phyloP scores from a whole-genome alignment of 2,329 filamentous ascomycete species.

The Endothia cerciana region DNA sequence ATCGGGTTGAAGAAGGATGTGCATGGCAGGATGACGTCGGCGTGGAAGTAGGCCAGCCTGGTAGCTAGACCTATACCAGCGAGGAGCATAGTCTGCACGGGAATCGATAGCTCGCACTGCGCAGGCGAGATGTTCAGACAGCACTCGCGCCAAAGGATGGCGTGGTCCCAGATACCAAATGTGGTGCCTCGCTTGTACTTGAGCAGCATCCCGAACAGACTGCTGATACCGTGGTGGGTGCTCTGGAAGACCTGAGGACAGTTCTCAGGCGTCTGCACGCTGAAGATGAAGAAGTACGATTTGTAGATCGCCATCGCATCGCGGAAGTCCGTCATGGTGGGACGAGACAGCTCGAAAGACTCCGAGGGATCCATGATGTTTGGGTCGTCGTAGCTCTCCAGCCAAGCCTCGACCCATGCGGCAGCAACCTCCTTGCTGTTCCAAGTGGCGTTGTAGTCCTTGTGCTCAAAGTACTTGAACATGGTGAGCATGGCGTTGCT shows the following conservation, averaged over 20 bases:
- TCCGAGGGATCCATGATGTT: slow-evolving; percentile 39
- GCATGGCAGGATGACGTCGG: slow-evolving; percentile 62
- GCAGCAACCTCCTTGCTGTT: slow-evolving; percentile 49
- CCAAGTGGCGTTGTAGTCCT: slow-evolving; percentile 55
- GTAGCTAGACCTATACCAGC: slow-evolving; percentile 52
- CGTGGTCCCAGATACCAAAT: slow-evolving; percentile 67
- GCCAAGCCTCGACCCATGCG: slow-evolving; percentile 54
- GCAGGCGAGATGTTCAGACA: slow-evolving; percentile 54
- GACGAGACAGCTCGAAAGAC: slow-evolving; percentile 41
- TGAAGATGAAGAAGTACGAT: slow-evolving; percentile 59
- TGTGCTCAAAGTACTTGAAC: slow-evolving; percentile 55
- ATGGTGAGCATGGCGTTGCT: slow-evolving; percentile 54
- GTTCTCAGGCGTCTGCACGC: slow-evolving; percentile 59
- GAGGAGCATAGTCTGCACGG: slow-evolving; percentile 52
- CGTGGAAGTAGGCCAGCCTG: slow-evolving; percentile 52
- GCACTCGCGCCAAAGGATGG: slow-evolving; percentile 63
- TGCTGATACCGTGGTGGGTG: slow-evolving; percentile 64
- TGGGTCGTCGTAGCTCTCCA: slow-evolving; percentile 48
- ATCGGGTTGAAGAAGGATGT: slow-evolving; percentile 66
- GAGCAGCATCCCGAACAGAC: slow-evolving; percentile 64
- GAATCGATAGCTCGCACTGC: slow-evolving; percentile 51
- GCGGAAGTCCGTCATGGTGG: slow-evolving; percentile 41
- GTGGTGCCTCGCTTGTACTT: slow-evolving; percentile 64
- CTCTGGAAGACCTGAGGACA: slow-evolving; percentile 65
- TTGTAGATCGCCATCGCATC: slow-evolving; percentile 42